Evolutionary conservation across 306 rosid species (phyloP).

Genomic region (Prunus dulcis): DNA sequence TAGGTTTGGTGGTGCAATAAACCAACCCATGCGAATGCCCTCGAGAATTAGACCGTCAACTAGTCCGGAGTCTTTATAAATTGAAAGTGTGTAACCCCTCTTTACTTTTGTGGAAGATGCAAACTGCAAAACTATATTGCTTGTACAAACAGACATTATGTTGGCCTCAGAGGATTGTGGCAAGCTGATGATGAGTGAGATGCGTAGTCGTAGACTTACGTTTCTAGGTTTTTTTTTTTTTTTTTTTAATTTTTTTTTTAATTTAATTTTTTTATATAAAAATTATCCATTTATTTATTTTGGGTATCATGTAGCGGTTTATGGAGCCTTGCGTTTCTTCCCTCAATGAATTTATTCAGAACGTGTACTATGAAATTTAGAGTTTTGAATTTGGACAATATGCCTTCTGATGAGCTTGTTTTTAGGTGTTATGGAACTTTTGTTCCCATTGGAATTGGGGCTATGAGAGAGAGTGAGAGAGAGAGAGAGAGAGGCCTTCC

Average conservation of each 20-base stretch:
- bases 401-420: too few species aligned
- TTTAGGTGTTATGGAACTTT: too few species aligned
- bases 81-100: too few species aligned
- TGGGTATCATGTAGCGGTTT: background rate
- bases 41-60: conserved; percentile 59
- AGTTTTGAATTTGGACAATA: too few species aligned
- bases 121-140: background rate
- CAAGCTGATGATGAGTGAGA: background rate
- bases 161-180: background rate
- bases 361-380: too few species aligned
- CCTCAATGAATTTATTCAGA: background rate
- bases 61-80: conserved; percentile 49
- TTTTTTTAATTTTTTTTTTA: too few species aligned
- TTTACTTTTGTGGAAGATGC: background rate
- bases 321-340: background rate
- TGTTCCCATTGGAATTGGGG: too few species aligned
- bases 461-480: too few species aligned
- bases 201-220: background rate
- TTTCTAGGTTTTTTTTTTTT: background rate
- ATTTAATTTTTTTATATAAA: too few species aligned
- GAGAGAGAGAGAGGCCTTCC: too few species aligned
- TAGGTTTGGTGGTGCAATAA: conserved; percentile 11
- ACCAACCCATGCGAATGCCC: conserved; percentile 35
- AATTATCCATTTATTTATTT: too few species aligned
- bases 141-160: conserved; percentile 4